Evolutionary conservation across 2,329 filamentous ascomycete genomes (phyloP).

Genomic region (Pseudogymnoascus sp.): DNA sequence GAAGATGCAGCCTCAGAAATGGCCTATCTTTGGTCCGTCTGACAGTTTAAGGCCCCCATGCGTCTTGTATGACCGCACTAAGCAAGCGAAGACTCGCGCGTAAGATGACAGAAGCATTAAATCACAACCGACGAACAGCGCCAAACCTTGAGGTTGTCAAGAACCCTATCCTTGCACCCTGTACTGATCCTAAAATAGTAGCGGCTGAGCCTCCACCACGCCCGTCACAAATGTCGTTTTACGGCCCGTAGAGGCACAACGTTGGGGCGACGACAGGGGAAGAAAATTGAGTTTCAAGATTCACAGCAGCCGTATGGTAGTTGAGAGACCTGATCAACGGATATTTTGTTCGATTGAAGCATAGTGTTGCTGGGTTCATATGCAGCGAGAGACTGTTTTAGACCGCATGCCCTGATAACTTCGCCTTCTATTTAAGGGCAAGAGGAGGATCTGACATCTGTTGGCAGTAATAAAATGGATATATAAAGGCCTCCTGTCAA

Average conservation of each 20-base stretch:
- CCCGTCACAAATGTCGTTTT: not conserved
- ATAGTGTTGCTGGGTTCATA: not conserved
- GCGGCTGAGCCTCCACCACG: not conserved
- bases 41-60: not conserved
- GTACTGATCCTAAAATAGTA: not conserved
- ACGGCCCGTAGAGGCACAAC: not conserved
- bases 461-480: not conserved
- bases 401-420: not conserved
- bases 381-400: not conserved
- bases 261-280: not conserved
- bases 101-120: not conserved
- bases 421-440: not conserved
- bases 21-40: not conserved
- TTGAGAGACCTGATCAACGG: not conserved
- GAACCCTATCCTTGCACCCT: not conserved
- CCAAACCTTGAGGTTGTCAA: not conserved
- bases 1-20: not conserved
- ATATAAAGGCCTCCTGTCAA: not conserved
- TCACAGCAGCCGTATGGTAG: not conserved
- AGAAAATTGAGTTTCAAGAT: not conserved
- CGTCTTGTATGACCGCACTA: not conserved
- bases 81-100: not conserved
- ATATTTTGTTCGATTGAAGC: not conserved
- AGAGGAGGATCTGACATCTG: not conserved
- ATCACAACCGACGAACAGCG: not conserved